Conservation (phyloP, 208 protist genomes). For the Trichomonas gallinae region DNA sequence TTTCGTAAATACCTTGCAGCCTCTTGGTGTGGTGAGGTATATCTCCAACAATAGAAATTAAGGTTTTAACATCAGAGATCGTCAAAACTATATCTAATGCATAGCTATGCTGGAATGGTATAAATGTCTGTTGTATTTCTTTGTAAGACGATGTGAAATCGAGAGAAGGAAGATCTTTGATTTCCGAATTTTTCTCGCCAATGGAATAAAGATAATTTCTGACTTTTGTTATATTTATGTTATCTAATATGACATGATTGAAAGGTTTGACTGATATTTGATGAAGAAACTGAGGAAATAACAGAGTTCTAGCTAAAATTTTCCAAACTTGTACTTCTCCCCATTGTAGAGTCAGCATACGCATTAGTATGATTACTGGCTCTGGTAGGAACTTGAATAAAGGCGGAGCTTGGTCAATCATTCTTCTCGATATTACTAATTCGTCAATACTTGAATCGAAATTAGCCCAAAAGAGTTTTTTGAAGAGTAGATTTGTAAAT, state of each 20-base stretch:
- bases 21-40: neutral
- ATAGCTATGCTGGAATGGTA: neutral
- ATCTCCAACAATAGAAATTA: neutral
- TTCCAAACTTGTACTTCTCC: neutral
- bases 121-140: neutral
- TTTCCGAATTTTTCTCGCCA: neutral
- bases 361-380: neutral
- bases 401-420: neutral
- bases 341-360: neutral
- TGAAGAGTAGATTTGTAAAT: neutral
- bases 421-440: neutral
- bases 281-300: neutral
- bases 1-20: neutral
- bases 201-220: neutral
- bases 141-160: neutral
- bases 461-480: neutral
- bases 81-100: neutral
- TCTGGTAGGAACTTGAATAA: neutral
- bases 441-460: neutral
- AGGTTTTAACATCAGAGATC: neutral
- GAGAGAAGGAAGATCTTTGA: neutral
- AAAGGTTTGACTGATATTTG: neutral
- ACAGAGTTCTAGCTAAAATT: neutral
- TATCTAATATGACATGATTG: neutral
- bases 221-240: neutral